A percentile compares a stretch with the other conserved stretches of the same genome.
phyloP scores from a whole-genome alignment of 768 basidiomycete genomes.

The Phlebiopsis gigantea region DNA sequence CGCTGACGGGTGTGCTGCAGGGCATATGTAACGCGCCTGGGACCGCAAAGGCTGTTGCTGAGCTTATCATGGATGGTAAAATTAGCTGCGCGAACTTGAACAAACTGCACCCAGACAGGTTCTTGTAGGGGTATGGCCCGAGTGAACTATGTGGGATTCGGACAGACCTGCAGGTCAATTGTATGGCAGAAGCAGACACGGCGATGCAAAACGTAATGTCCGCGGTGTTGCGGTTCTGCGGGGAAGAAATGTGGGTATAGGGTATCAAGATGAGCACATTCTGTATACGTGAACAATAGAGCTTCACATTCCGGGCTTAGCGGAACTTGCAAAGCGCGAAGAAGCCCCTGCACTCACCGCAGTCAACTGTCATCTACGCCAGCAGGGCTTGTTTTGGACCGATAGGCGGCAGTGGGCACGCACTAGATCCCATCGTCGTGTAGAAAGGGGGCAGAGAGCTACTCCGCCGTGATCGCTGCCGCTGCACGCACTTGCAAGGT shows the following conservation, averaged over 20 bases:
- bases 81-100: conserved; percentile 50
- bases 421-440: not conserved
- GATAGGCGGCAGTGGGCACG: not conserved
- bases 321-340: not conserved
- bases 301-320: not conserved
- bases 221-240: not conserved
- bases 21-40: conserved; percentile 83
- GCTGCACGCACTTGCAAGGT: not conserved
- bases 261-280: not conserved
- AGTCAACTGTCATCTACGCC: not conserved
- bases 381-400: not conserved
- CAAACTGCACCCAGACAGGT: conserved; percentile 35
- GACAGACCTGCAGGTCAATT: not conserved
- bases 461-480: not conserved
- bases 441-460: not conserved
- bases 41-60: conserved; percentile 68
- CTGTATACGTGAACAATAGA: not conserved
- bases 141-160: not conserved
- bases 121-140: conserved; percentile 1
- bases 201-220: not conserved
- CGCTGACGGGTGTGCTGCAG: conserved; percentile 27
- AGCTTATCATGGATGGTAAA: conserved; percentile 66
- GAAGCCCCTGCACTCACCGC: not conserved
- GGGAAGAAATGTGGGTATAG: not conserved
- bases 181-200: not conserved